phyloP scores from a whole-genome alignment of 2,329 filamentous ascomycete species.

The Aspergillus fructus region DNA sequence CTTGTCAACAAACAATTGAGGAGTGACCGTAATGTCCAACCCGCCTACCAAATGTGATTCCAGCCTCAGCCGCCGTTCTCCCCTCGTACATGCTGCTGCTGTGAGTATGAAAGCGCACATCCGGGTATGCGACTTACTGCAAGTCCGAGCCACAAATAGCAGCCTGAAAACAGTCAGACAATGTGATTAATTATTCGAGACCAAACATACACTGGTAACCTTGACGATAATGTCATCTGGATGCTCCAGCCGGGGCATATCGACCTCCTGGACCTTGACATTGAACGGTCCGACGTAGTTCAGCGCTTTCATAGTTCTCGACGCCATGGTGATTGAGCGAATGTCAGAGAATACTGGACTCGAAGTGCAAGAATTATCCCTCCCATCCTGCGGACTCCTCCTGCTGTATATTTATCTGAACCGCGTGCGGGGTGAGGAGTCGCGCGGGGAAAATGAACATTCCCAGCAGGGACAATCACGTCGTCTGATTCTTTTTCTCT shows the following conservation, averaged over 20 bases:
- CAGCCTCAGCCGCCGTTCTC: conserved; percentile 60
- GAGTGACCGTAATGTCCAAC: too few species aligned
- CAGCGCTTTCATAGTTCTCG: conserved; percentile 58
- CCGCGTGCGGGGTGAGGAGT: conserved; percentile 5
- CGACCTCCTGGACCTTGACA: conserved; percentile 62
- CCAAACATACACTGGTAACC: conserved; percentile 59
- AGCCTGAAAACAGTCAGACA: conserved; percentile 16
- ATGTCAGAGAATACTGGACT: not conserved
- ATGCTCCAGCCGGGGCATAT: conserved; percentile 59
- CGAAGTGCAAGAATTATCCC: not conserved
- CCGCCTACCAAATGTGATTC: conserved; percentile 55
- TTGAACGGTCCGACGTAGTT: conserved; percentile 63
- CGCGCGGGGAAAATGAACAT: conserved; percentile 4
- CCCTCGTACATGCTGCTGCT: conserved; percentile 60
- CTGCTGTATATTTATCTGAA: not conserved
- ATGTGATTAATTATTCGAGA: not conserved
- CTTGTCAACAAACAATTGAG: not conserved
- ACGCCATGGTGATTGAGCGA: conserved; percentile 15
- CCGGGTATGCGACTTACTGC: conserved; percentile 29
- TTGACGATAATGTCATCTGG: conserved; percentile 66
- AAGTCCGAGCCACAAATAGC: conserved; percentile 58
- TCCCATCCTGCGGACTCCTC: too few species aligned
- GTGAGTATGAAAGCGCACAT: conserved; percentile 34
- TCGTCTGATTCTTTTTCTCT: too few species aligned
- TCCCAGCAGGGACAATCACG: not conserved